Percentiles rank a stretch among this genome's conserved stretches.
Conservation (phyloP, 176 grass and related monocot species). For the Alloteropsis semialata region DNA sequence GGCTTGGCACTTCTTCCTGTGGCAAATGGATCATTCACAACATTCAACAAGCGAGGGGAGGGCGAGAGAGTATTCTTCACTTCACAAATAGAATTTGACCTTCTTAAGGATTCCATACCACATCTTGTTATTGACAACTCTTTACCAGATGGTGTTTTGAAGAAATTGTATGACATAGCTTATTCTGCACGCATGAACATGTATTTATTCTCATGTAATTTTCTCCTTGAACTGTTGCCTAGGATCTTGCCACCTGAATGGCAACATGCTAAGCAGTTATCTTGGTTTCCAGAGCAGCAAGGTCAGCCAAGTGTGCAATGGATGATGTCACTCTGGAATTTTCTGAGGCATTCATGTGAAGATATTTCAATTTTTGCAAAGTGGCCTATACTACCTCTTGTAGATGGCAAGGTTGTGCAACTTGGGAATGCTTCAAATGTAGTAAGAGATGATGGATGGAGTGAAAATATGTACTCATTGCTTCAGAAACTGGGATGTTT, state of each 20-base stretch:
- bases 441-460: slow-evolving; percentile 91
- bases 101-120: slow-evolving; percentile 75
- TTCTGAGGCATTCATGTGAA: slow-evolving; percentile 67
- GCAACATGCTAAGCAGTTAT: slow-evolving; percentile 69
- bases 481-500: slow-evolving; percentile 86
- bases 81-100: slow-evolving; percentile 72
- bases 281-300: slow-evolving; percentile 71
- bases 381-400: slow-evolving; percentile 90
- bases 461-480: slow-evolving; percentile 88
- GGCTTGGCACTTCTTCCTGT: slow-evolving; percentile 85
- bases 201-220: slow-evolving; percentile 66
- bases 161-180: slow-evolving; percentile 78
- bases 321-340: slow-evolving; percentile 83
- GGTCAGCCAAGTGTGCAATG: slow-evolving; percentile 86
- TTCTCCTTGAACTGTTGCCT: slow-evolving; percentile 79
- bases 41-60: slow-evolving; percentile 70
- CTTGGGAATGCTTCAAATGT: slow-evolving; percentile 85
- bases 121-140: slow-evolving; percentile 84
- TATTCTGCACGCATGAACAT: slow-evolving; percentile 65
- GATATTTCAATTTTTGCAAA: slow-evolving; percentile 83
- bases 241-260: slow-evolving; percentile 94
- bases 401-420: slow-evolving; percentile 70
- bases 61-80: slow-evolving; percentile 85
- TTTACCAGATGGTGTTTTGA: slow-evolving; percentile 68
- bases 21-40: slow-evolving; percentile 82